These are phyloP conservation scores for Rubroboletus satanas DNA, from an alignment of 768 basidiomycete species.

Conservation along the genomic window DNA sequence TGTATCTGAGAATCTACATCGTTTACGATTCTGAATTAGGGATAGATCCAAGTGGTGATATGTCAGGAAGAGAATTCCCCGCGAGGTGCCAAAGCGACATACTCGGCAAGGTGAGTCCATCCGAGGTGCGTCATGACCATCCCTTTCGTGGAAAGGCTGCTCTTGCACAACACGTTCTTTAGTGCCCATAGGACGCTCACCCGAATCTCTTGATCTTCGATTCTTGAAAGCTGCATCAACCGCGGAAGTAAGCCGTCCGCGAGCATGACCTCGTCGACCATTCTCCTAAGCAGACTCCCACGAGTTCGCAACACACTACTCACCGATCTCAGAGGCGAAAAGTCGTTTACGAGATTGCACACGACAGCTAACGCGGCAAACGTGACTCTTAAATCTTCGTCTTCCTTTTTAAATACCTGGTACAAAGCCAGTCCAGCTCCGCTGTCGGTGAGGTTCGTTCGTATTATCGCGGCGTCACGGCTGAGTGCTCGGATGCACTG, in stretches of 20 bases:
- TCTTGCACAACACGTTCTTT: conserved; percentile 76
- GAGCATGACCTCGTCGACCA: conserved; percentile 49
- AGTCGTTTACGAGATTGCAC: conserved; percentile 84
- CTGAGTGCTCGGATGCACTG: conserved; percentile 81
- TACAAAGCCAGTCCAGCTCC: conserved; percentile 74
- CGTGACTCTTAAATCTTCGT: conserved; percentile 68
- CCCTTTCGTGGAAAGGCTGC: conserved; percentile 54
- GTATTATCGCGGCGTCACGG: conserved; percentile 71
- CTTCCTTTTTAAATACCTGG: conserved; percentile 49
- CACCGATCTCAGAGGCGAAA: conserved; percentile 74
- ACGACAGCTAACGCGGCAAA: conserved; percentile 69
- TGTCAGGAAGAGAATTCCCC: neutral
- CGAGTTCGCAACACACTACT: conserved; percentile 25
- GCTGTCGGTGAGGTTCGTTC: conserved; percentile 82
- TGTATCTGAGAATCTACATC: conserved; percentile 54
- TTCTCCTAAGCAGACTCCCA: neutral
- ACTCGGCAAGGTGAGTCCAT: conserved; percentile 62
- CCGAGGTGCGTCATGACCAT: conserved; percentile 65
- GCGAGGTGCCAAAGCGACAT: conserved; percentile 19
- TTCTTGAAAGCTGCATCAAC: conserved; percentile 54
- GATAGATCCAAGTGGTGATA: neutral
- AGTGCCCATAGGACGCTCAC: conserved; percentile 82
- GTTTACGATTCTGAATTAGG: conserved; percentile 43
- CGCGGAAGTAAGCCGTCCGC: conserved; percentile 64
- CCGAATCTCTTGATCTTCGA: conserved; percentile 52